phyloP scores from a whole-genome alignment of 2,329 filamentous ascomycete genomes.

The Penicillium sp. region DNA sequence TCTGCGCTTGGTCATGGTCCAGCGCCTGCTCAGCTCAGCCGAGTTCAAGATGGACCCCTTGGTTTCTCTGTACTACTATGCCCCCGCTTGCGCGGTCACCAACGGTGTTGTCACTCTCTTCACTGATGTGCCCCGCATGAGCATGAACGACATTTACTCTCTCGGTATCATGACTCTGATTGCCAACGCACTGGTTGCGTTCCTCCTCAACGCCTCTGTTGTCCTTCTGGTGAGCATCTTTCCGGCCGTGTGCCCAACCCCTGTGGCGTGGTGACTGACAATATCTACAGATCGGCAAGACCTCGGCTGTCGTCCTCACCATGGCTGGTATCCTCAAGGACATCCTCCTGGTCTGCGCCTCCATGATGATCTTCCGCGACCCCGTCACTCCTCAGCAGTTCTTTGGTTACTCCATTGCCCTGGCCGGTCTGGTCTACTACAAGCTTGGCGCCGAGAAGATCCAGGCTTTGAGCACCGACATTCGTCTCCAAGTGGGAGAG shows the following conservation, averaged over 20 bases:
- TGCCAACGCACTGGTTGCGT: conserved; percentile 67
- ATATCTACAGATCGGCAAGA: conserved; percentile 67
- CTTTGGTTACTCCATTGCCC: conserved; percentile 68
- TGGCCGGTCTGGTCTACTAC: conserved; percentile 57
- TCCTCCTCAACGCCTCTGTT: conserved; percentile 71
- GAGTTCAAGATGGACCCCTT: conserved; percentile 82
- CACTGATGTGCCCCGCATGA: conserved; percentile 59
- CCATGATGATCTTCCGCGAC: conserved; percentile 69
- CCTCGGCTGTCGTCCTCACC: conserved; percentile 73
- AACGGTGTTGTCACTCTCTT: conserved; percentile 63
- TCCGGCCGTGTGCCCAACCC: too few species aligned
- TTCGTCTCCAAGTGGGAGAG: conserved; percentile 30
- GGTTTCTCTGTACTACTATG: conserved; percentile 83
- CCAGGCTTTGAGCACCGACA: conserved; percentile 47
- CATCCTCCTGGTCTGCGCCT: conserved; percentile 68
- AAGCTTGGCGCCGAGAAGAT: conserved; percentile 54
- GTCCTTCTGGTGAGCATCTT: conserved; percentile 61
- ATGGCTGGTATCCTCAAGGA: conserved; percentile 78
- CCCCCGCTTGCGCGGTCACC: conserved; percentile 71
- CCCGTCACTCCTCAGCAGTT: conserved; percentile 63
- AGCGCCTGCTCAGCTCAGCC: conserved; percentile 65
- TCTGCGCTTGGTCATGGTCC: conserved; percentile 72
- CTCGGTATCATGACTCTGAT: conserved; percentile 61
- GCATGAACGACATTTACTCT: conserved; percentile 65
- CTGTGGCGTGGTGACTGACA: background rate